These are phyloP conservation scores for Fusarium robinianum DNA, from an alignment of 2,329 filamentous ascomycete species.

Conservation along the genomic window DNA sequence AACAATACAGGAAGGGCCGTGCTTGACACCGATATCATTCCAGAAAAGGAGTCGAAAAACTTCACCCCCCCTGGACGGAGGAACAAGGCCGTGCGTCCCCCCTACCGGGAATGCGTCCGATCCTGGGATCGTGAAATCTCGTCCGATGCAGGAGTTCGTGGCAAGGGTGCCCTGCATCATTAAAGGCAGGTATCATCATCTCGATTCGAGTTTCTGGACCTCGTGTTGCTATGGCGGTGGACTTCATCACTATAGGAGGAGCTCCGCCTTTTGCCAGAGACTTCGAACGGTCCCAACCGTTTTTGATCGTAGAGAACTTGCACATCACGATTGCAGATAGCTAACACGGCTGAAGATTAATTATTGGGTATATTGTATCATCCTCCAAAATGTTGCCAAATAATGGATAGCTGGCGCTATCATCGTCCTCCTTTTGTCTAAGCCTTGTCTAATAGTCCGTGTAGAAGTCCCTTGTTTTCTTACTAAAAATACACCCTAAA, in stretches of 20 bases:
- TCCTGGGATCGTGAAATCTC: conserved; percentile 1
- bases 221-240: no score
- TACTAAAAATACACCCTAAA: background rate
- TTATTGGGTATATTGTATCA: background rate
- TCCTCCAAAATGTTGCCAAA: background rate
- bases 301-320: background rate
- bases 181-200: no score
- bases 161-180: no score
- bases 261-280: no score
- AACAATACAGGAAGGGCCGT: no score
- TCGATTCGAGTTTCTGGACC: no score
- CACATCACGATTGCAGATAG: no score
- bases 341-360: no score
- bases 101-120: conserved; percentile 2
- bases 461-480: background rate
- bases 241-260: no score
- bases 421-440: conserved; percentile 15
- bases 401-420: background rate
- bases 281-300: background rate
- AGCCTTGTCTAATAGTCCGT: conserved; percentile 1
- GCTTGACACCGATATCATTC: no score
- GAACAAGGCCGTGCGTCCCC: conserved; percentile 5
- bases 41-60: no score
- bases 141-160: conserved; percentile 5
- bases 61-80: no score